A percentile compares a stretch with the other conserved stretches of the same genome.
Conservation (phyloP, 192 early-diverging fungal genomes). For the Entrophospora sp. region DNA sequence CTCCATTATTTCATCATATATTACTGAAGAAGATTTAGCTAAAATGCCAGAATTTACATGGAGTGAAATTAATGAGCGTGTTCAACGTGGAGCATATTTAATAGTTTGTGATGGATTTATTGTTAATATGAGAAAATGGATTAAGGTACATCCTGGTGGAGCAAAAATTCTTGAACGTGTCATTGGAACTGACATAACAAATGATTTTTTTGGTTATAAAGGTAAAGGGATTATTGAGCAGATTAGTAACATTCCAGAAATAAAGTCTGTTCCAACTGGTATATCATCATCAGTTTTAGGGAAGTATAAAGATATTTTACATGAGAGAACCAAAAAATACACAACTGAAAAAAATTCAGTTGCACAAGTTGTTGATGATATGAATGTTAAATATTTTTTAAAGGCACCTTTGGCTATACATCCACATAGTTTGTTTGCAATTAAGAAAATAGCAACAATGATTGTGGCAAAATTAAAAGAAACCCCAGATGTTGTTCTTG, state of each 20-base stretch:
- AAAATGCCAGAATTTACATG: background rate
- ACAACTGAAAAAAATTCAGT: background rate
- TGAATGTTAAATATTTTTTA: background rate
- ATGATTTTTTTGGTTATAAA: background rate
- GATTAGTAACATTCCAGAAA: too few species aligned
- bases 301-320: background rate
- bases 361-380: background rate
- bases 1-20: too few species aligned
- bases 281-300: background rate
- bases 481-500: background rate
- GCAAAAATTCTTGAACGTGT: constrained; percentile 11
- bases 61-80: background rate
- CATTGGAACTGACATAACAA: background rate
- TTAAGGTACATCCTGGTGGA: constrained; percentile 13
- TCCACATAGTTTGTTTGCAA: constrained; percentile 12
- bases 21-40: background rate
- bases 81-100: background rate
- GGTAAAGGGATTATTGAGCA: too few species aligned
- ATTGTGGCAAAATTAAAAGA: background rate
- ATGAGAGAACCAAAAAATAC: background rate
- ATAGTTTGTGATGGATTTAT: constrained; percentile 6
- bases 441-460: background rate
- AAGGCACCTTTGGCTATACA: background rate
- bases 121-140: constrained; percentile 17
- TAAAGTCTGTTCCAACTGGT: background rate